Percentiles rank a stretch among this genome's conserved stretches.
Evolutionary conservation across 495 filamentous ascomycete genomes (phyloP).

Genomic region (Penicillium riverlandense): DNA sequence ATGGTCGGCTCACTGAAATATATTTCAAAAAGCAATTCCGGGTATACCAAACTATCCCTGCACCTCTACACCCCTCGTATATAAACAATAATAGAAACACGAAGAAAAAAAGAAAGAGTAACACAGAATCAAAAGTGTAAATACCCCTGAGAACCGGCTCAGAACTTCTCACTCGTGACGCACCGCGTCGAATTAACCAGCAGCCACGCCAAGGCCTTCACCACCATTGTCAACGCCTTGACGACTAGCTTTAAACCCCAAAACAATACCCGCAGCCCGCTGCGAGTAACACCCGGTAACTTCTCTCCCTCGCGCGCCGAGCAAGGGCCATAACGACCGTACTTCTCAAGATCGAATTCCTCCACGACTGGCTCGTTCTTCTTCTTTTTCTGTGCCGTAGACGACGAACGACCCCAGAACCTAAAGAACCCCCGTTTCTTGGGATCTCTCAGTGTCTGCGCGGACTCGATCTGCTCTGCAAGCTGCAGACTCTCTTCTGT

Average conservation of each 20-base stretch:
- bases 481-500: constrained; percentile 24
- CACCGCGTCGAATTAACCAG: constrained; percentile 30
- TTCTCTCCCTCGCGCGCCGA: constrained; percentile 33
- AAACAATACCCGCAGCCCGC: constrained; percentile 28
- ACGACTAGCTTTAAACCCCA: constrained; percentile 33
- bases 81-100: neutral
- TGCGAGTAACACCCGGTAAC: constrained; percentile 28
- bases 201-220: constrained; percentile 35
- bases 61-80: too few relatives aligned
- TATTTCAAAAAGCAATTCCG: neutral
- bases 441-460: constrained; percentile 2
- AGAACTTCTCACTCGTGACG: constrained; percentile 35
- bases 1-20: neutral
- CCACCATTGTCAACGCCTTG: constrained; percentile 22
- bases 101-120: neutral
- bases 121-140: neutral
- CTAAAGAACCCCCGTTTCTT: constrained; percentile 13
- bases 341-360: constrained; percentile 42
- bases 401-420: constrained; percentile 11
- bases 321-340: constrained; percentile 27
- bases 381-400: constrained; percentile 7
- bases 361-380: constrained; percentile 27
- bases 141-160: constrained; percentile 7
- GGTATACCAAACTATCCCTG: too few relatives aligned
- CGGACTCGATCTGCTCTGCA: constrained; percentile 24